These are phyloP conservation scores for Avicennia marina DNA, from an alignment of 257 asterid species.

Conservation along the genomic window DNA sequence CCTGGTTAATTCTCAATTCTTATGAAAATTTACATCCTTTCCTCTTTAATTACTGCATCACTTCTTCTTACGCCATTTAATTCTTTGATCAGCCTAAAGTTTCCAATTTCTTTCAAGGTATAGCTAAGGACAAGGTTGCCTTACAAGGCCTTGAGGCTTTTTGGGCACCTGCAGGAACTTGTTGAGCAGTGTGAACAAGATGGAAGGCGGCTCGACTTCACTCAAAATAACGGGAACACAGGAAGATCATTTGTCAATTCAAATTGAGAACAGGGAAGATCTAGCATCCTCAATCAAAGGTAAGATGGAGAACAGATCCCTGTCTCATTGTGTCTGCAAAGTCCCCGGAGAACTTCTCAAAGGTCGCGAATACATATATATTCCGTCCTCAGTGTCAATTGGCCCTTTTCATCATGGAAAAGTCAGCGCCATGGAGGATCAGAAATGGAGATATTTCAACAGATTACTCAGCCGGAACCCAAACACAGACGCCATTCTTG, in stretches of 20 bases:
- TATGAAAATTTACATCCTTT: no score
- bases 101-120: no score
- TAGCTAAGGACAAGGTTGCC: no score
- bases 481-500: slow-evolving; percentile 26
- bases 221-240: neutral
- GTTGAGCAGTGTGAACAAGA: no score
- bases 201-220: slow-evolving; percentile 15
- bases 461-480: slow-evolving; percentile 31
- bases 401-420: slow-evolving; percentile 50
- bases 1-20: no score
- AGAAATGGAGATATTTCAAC: slow-evolving; percentile 48
- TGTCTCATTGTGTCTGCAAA: slow-evolving; percentile 22
- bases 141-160: no score
- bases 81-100: no score
- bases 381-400: slow-evolving; percentile 39
- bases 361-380: slow-evolving; percentile 22
- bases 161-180: no score
- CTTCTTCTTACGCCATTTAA: no score
- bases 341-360: slow-evolving; percentile 23
- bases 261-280: slow-evolving; percentile 22
- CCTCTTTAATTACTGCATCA: no score
- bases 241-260: slow-evolving; percentile 24
- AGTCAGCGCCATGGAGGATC: slow-evolving; percentile 27
- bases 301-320: slow-evolving; percentile 34
- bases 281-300: slow-evolving; percentile 39